Percentiles rank a stretch among this genome's conserved stretches.
Conservation (phyloP, 768 basidiomycete genomes). For the Kockovaella imperatae region DNA sequence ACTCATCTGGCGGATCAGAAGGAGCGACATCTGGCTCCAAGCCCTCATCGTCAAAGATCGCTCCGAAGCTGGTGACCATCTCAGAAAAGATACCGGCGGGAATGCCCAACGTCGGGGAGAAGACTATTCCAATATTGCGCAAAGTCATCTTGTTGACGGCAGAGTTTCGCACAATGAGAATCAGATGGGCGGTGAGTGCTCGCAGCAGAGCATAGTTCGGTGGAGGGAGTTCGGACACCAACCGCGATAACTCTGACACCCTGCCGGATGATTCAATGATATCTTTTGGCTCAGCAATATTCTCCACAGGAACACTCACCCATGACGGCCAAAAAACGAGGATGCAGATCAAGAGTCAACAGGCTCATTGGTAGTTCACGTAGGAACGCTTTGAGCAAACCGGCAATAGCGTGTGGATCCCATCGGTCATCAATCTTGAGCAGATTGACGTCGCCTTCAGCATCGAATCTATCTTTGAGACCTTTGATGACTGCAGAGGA, state of each 20-base stretch:
- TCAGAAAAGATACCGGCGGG: slow-evolving; percentile 95
- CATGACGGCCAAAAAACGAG: slow-evolving; percentile 83
- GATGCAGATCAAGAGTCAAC: slow-evolving; percentile 82
- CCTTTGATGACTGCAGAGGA: slow-evolving; percentile 91
- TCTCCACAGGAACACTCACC: slow-evolving; percentile 52
- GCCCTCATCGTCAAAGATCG: slow-evolving; percentile 75
- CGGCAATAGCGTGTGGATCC: slow-evolving; percentile 97
- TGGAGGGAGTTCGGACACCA: slow-evolving; percentile 79
- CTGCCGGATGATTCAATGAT: slow-evolving; percentile 80
- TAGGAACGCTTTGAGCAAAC: slow-evolving; percentile 83
- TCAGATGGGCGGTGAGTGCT: slow-evolving; percentile 88
- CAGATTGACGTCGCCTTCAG: slow-evolving; percentile 91
- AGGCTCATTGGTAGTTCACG: slow-evolving; percentile 90
- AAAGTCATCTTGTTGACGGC: slow-evolving; percentile 94
- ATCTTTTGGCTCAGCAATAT: slow-evolving; percentile 50
- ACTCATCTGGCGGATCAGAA: background rate
- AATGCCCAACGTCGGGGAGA: slow-evolving; percentile 93
- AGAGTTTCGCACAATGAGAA: slow-evolving; percentile 86
- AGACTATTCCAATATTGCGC: slow-evolving; percentile 97
- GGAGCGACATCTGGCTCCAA: slow-evolving; percentile 13
- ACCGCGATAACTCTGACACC: slow-evolving; percentile 72
- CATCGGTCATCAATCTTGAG: slow-evolving; percentile 81
- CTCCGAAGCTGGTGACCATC: slow-evolving; percentile 87
- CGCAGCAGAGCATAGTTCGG: slow-evolving; percentile 90
- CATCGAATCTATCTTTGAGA: slow-evolving; percentile 86